Base-by-base conservation (phyloP, 2,329 filamentous ascomycete genomes). In the Aspergillus sp. region DNA sequence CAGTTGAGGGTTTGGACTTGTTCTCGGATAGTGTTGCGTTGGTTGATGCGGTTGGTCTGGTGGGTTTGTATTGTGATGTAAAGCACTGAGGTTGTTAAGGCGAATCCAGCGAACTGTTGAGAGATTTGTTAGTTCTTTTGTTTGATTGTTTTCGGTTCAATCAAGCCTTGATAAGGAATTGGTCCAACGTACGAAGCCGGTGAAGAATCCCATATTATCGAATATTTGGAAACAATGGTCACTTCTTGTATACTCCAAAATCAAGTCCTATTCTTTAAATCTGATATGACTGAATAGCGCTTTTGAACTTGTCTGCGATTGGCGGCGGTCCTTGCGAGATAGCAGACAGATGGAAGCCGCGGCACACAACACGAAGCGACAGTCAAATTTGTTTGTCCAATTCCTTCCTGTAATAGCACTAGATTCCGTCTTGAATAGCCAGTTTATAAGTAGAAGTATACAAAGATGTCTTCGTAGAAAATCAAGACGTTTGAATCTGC, bases 61-160 rank as follows among this genome's bases (percentile, higher is more conserved):
- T 90, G 86, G 17, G 84, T 74, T 61, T 85, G 78, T 30, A 88
- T 72, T 43, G 83, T 82, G 47, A 90, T 75, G 69, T 89, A 90
- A 59, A 87, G 80, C 50, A 86, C 63, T 39, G 83, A 83, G 51
- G 88, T 80, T 43, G 86, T 90, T 51, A 91, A 74, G 54, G 86
- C 85, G 48, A 88, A 80, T 56, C 87, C 86, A 62, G 86, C 84
- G 55, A 85, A 81, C 86, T 90, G 56, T 49, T 42, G 23, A 15
- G 17, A 45, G 22, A 43, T 9, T 22, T 22, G 37, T 55, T 53
- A 55, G 46, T 44, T 7, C 38, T 25, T 41, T 22, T n/a, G n/a
- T 20, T 27, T 10, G 12, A 19, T 19, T 38, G 25, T 30, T 7
- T 37, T 27, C 27, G 5, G n/a, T 32, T 5, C 9, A 9, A 27